These are phyloP conservation scores for Trichoderma guizhouense DNA, from an alignment of 2,329 filamentous ascomycete species.

Conservation along the genomic window DNA sequence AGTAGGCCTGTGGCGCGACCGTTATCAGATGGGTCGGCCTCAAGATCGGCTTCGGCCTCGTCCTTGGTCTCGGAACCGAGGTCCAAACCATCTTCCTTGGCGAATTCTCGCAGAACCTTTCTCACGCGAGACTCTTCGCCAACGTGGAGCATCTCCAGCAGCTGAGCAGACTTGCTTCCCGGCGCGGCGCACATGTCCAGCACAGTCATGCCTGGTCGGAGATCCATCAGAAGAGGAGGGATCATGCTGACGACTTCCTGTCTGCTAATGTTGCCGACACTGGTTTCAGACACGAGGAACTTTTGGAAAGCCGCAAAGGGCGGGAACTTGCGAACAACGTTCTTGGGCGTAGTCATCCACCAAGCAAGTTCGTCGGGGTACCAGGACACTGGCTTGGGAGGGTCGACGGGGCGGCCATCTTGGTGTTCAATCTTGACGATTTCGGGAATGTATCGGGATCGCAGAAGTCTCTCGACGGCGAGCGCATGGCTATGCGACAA, in stretches of 20 bases:
- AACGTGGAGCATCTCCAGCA: slow-evolving; percentile 89
- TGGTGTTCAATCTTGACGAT: slow-evolving; percentile 79
- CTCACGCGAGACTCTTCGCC: slow-evolving; percentile 86
- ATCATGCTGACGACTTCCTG: slow-evolving; percentile 99
- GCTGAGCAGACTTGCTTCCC: slow-evolving; percentile 92
- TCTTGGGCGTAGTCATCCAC: slow-evolving; percentile 98
- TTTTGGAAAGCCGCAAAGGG: slow-evolving; percentile 96
- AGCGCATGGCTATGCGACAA: slow-evolving; percentile 69
- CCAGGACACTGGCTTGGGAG: slow-evolving; percentile 80
- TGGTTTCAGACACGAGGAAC: slow-evolving; percentile 95
- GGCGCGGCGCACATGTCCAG: slow-evolving; percentile 95
- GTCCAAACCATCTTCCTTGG: slow-evolving; percentile 57
- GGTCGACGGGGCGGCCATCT: slow-evolving; percentile 77
- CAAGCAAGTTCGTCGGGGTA: slow-evolving; percentile 94
- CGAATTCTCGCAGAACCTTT: slow-evolving; percentile 63
- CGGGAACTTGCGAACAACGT: slow-evolving; percentile 86
- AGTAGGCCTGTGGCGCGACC: slow-evolving; percentile 87
- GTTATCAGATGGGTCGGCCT: slow-evolving; percentile 64
- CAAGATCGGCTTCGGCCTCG: slow-evolving; percentile 50
- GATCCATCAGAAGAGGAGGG: slow-evolving; percentile 86
- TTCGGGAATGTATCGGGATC: slow-evolving; percentile 84
- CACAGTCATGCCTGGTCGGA: slow-evolving; percentile 86
- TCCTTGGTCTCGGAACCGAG: slow-evolving; percentile 46
- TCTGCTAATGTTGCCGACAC: slow-evolving; percentile 93
- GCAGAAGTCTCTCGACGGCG: slow-evolving; percentile 82